These are phyloP conservation scores for Teratosphaeria gauchensis DNA, from an alignment of 2,329 filamentous ascomycete genomes.

Conservation along the genomic window DNA sequence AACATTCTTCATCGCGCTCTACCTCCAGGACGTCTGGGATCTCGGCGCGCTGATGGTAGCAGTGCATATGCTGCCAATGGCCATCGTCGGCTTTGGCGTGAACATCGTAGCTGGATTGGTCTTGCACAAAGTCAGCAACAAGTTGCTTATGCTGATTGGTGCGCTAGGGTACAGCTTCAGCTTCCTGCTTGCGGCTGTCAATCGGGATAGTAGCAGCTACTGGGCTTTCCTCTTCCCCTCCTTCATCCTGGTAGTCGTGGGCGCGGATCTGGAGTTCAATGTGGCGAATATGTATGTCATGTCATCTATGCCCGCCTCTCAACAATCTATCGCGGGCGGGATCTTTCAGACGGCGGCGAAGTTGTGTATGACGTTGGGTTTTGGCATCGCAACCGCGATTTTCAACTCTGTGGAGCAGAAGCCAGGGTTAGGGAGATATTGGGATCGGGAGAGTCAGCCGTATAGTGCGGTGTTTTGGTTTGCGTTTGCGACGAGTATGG, in stretches of 20 bases:
- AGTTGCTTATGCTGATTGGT: slow-evolving; percentile 48
- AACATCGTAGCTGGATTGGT: slow-evolving; percentile 54
- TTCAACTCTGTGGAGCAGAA: slow-evolving; percentile 38
- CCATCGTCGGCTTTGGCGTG: slow-evolving; percentile 51
- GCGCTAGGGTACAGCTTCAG: slow-evolving; percentile 35
- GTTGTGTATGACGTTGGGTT: slow-evolving; percentile 49
- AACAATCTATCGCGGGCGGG: slow-evolving; percentile 57
- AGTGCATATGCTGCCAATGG: slow-evolving; percentile 56
- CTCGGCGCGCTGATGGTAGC: slow-evolving; percentile 50
- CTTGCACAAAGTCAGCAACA: slow-evolving; percentile 56
- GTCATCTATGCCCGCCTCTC: slow-evolving; percentile 51
- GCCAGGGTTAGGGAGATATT: slow-evolving; percentile 29
- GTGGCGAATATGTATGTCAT: slow-evolving; percentile 66
- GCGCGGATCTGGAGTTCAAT: slow-evolving; percentile 61
- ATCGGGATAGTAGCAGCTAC: slow-evolving; percentile 46
- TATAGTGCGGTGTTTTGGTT: slow-evolving; percentile 46
- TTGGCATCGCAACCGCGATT: slow-evolving; percentile 54
- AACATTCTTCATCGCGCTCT: slow-evolving; percentile 46
- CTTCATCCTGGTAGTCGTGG: slow-evolving; percentile 51
- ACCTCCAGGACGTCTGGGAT: slow-evolving; percentile 49
- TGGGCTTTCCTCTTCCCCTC: slow-evolving; percentile 58
- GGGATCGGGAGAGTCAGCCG: slow-evolving; percentile 37
- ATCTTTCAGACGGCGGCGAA: slow-evolving; percentile 59
- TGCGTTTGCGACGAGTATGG: slow-evolving; percentile 33
- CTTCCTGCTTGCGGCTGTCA: slow-evolving; percentile 49